Evolutionary conservation across 208 protist genomes (phyloP).

Genomic region (Balamuthia mandrillaris): DNA sequence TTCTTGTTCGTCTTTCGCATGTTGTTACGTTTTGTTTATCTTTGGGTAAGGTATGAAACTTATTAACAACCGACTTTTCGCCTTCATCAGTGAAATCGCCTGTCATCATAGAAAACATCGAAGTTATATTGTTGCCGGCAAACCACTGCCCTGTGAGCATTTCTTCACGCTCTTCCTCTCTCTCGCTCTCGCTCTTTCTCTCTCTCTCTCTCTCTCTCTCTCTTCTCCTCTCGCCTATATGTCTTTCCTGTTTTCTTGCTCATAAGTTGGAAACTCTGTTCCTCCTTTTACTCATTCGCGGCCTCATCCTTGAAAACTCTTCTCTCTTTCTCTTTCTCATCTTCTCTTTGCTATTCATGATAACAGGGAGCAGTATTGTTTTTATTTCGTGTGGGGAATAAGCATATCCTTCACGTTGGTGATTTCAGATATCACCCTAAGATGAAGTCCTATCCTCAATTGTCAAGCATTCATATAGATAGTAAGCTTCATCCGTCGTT

Average conservation of each 20-base stretch:
- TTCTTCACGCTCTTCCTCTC: not conserved
- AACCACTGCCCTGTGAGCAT: conserved; percentile 27
- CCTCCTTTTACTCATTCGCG: no score
- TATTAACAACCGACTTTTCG: not conserved
- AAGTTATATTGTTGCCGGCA: conserved; percentile 5
- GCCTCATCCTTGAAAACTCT: not conserved
- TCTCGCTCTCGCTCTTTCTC: not conserved
- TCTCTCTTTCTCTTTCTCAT: no score
- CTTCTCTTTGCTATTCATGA: not conserved
- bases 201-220: not conserved
- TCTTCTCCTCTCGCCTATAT: not conserved
- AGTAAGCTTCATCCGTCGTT: not conserved
- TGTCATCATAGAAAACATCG: not conserved
- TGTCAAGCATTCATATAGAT: not conserved
- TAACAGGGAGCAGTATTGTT: conserved; percentile 16
- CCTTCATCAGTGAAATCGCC: not conserved
- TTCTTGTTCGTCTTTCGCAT: no score
- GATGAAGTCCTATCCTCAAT: not conserved
- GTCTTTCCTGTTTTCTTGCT: no score
- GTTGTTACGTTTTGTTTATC: not conserved
- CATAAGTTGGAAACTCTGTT: no score
- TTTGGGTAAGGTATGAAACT: no score
- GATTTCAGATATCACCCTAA: not conserved
- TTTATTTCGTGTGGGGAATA: not conserved
- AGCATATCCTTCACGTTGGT: not conserved